Percentiles rank a stretch among this genome's conserved stretches.
Conservation (phyloP, 441 rosid species). For the Rhodomyrtus psidioides region DNA sequence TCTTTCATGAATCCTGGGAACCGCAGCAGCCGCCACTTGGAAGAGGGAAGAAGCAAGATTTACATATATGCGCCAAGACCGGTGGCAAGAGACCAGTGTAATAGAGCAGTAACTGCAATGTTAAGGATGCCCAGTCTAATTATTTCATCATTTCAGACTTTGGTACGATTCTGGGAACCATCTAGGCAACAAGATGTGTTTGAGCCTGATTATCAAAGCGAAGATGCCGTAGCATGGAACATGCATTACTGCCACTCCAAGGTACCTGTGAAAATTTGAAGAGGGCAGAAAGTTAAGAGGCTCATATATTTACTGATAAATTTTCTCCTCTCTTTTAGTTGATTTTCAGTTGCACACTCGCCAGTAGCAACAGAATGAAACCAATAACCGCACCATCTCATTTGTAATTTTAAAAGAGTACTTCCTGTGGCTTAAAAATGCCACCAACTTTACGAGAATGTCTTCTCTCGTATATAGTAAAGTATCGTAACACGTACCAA, state of each 20-base stretch:
- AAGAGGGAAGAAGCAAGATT: not conserved
- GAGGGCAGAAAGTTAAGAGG: not conserved
- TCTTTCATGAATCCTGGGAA: not conserved
- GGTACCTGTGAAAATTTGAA: slow-evolving; percentile 43
- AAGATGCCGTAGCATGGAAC: slow-evolving; percentile 59
- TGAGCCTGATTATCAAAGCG: slow-evolving; percentile 49
- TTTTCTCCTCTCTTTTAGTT: not conserved
- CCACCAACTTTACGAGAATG: not conserved
- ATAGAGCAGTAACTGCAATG: not conserved
- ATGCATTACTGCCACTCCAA: slow-evolving; percentile 58
- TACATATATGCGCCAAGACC: not conserved
- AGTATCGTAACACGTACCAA: slow-evolving; percentile 36
- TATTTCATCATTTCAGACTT: slow-evolving; percentile 14
- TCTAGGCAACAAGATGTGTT: slow-evolving; percentile 41
- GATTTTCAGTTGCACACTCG: not conserved
- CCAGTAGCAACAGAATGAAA: not conserved
- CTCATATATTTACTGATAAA: not conserved
- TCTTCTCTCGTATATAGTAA: not conserved
- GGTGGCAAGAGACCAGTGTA: not conserved
- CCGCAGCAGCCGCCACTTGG: not conserved
- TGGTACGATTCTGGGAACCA: slow-evolving; percentile 33
- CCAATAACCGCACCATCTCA: not conserved
- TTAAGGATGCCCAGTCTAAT: not conserved
- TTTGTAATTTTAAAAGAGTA: not conserved
- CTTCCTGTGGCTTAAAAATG: not conserved